Evolutionary conservation across 345 rosid genomes (phyloP).

Genomic region (Noccaea bulbosa): DNA sequence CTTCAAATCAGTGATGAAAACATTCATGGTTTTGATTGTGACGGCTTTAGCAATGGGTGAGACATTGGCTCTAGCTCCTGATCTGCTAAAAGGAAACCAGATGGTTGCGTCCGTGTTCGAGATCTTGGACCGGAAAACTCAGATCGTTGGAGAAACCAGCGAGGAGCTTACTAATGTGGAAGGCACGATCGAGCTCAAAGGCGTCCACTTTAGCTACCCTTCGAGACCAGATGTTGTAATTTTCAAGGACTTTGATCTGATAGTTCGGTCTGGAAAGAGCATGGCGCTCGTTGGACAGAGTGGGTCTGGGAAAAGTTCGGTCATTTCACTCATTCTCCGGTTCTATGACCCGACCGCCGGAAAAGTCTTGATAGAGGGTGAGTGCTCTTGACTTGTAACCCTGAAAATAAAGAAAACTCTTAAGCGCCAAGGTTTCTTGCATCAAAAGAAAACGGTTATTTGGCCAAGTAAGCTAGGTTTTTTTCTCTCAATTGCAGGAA

Average conservation of each 20-base stretch:
- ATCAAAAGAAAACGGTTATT: not conserved
- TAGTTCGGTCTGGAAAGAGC: conserved; percentile 70
- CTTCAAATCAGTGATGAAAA: conserved; percentile 86
- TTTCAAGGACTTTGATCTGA: conserved; percentile 73
- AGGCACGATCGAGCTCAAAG: conserved; percentile 73
- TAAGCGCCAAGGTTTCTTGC: conserved; percentile 2
- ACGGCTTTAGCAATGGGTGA: conserved; percentile 99
- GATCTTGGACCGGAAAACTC: conserved; percentile 74
- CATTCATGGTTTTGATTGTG: conserved; percentile 94
- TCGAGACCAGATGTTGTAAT: conserved; percentile 81
- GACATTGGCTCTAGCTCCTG: conserved; percentile 85
- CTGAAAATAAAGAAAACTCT: conserved; percentile 2
- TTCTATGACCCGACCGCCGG: conserved; percentile 90
- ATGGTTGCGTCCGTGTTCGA: conserved; percentile 93
- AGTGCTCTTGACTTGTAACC: conserved; percentile 30
- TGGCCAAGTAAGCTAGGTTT: not conserved
- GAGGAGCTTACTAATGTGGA: conserved; percentile 65
- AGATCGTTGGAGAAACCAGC: conserved; percentile 62
- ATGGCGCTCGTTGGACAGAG: conserved; percentile 97
- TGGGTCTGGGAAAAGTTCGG: conserved; percentile 96
- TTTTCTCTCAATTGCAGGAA: conserved; percentile 51
- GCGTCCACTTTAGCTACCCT: conserved; percentile 82
- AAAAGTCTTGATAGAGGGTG: conserved; percentile 85
- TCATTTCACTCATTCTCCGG: conserved; percentile 81
- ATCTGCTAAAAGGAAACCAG: conserved; percentile 92